Conservation (phyloP, 179 eudicot species). For the Drosera spatulata region DNA sequence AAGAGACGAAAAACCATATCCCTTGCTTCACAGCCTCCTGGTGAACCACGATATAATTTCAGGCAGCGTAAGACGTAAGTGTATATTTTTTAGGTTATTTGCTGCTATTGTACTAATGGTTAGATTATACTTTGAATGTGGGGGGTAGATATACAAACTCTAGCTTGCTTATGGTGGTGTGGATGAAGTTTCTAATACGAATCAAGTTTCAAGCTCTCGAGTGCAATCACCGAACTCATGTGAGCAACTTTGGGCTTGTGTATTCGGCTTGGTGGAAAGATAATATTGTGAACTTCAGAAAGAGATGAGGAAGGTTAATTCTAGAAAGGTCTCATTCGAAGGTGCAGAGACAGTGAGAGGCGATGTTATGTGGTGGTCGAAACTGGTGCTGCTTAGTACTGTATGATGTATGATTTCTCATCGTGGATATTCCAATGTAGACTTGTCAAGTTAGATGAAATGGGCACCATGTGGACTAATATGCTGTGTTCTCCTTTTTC, state of each 20-base stretch:
- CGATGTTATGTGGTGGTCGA: too few species aligned
- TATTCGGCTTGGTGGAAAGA: too few species aligned
- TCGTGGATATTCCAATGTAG: neutral
- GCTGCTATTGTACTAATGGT: neutral
- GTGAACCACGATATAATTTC: slow-evolving; percentile 72
- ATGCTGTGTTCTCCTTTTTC: neutral
- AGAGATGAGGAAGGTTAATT: too few species aligned
- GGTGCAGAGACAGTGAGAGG: too few species aligned
- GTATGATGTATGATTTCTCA: too few species aligned
- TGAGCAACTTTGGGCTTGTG: too few species aligned
- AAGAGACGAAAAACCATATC: slow-evolving; percentile 61
- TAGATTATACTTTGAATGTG: neutral
- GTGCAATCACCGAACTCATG: too few species aligned
- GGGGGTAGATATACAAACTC: neutral
- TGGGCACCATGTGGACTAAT: neutral
- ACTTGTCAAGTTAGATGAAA: neutral
- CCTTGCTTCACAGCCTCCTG: slow-evolving; percentile 42
- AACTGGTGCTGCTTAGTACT: too few species aligned
- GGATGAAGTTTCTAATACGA: neutral
- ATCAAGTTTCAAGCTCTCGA: neutral
- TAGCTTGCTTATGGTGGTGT: neutral
- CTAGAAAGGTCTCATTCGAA: too few species aligned
- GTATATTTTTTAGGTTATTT: neutral
- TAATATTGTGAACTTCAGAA: too few species aligned
- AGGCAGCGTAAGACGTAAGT: slow-evolving; percentile 72